phyloP scores from a whole-genome alignment of 2,329 filamentous ascomycete genomes.

The Botryotinia convoluta region DNA sequence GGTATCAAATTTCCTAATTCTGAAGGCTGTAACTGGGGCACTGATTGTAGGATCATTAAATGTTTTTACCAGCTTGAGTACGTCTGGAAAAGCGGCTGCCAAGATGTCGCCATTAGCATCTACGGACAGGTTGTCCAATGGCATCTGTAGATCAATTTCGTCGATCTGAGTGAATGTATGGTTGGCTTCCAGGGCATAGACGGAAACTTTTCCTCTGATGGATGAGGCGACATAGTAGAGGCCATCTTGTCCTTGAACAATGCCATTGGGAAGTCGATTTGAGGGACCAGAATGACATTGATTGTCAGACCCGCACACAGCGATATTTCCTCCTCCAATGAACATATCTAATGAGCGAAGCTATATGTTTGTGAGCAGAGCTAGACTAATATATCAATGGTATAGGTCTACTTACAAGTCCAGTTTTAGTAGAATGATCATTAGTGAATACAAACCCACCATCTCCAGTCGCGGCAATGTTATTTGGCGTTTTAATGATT shows the following conservation, averaged over 20 bases:
- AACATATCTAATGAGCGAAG: slow-evolving; percentile 28
- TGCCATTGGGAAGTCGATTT: slow-evolving; percentile 38
- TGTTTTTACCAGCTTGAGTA: slow-evolving; percentile 26
- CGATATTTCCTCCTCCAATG: slow-evolving; percentile 36
- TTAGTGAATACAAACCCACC: slow-evolving; percentile 41
- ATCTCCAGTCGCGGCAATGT: slow-evolving; percentile 37
- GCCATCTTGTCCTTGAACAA: slow-evolving; percentile 36
- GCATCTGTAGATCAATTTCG: slow-evolving; percentile 34
- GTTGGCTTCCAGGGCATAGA: background rate
- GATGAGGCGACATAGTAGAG: slow-evolving; percentile 39
- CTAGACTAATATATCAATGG: background rate
- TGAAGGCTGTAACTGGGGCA: background rate
- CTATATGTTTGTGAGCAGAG: background rate
- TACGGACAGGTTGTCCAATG: slow-evolving; percentile 40
- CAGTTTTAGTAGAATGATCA: slow-evolving; percentile 37
- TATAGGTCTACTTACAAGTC: background rate
- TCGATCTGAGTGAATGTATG: slow-evolving; percentile 28
- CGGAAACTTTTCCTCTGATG: background rate
- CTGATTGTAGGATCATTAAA: slow-evolving; percentile 27
- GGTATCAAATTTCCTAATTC: background rate
- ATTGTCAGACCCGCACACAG: slow-evolving; percentile 29
- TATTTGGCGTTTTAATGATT: slow-evolving; percentile 40
- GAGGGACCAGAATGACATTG: slow-evolving; percentile 1
- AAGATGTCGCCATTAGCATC: slow-evolving; percentile 40
- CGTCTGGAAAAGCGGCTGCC: slow-evolving; percentile 38